Evolutionary conservation across 352 stramenopile genomes (phyloP), one percentile per base, ranked within the genome.

Genomic region (Phytophthora nicotianae): DNA sequence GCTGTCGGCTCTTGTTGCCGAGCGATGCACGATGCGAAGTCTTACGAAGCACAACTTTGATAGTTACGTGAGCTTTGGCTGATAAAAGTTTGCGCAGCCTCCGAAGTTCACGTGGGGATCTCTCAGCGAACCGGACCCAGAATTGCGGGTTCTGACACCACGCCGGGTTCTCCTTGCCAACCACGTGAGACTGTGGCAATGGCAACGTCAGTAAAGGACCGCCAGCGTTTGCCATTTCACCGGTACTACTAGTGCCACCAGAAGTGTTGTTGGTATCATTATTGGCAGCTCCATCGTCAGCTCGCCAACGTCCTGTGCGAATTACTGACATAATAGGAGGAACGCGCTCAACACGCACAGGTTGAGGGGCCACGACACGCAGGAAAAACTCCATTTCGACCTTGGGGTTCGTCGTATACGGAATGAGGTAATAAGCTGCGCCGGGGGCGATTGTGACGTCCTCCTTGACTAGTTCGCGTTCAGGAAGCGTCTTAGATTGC

Each of bases 141-240:
- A 94, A 98, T 71, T 98, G 91, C 9, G 91, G 90, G 47, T 97
- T 97, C 58, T 97, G 89, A 66, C 84, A 90, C 83, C 83, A 93
- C 14, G 76, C 54, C 0, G 80, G 24, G 56, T 93, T 93, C 32
- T 89, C 79, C 5, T 79, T 65, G 4, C 79, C 78, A 0, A 61
- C 62, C 29, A 75, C 37, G 20, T 68, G 56, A 75, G 68, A 29
- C 72, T 79, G 62, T 55, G 51, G 53, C 62, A 89, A 26, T 49
- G 65, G 65, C 24, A 74, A 41, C 41, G 37, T 41, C 16, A 74
- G 33, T 26, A 97, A 63, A 33, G 89, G 86, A 0, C 91, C 91
- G 8, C 91, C 91, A 27, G 89, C 87, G 33, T 72, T 88, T 20
- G 60, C 65, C 11, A 84, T 85, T 49, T 90, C 79, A 23, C 77